A percentile compares a stretch with the other conserved stretches of the same genome.
Evolutionary conservation across 306 rosid genomes (phyloP).

Genomic region (Rosa multiflora): DNA sequence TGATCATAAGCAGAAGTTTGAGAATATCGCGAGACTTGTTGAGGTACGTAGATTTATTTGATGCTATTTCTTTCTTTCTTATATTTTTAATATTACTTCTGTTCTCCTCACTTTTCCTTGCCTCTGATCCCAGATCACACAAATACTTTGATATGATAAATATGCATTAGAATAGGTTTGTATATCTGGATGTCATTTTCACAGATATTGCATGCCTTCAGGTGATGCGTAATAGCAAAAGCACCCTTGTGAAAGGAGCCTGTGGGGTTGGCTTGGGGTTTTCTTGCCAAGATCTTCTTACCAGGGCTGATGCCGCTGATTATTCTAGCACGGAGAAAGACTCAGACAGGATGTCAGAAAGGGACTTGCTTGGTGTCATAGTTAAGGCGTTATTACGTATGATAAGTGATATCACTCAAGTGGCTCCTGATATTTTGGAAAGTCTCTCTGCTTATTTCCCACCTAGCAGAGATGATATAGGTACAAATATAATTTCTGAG

Average conservation of each 20-base stretch:
- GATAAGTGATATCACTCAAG: slow-evolving; percentile 54
- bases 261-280: slow-evolving; percentile 96
- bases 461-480: slow-evolving; percentile 30
- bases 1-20: slow-evolving; percentile 79
- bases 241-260: slow-evolving; percentile 89
- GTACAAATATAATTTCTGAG: slow-evolving; percentile 34
- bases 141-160: neutral
- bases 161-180: neutral
- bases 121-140: neutral
- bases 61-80: slow-evolving; percentile 8
- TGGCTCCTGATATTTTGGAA: slow-evolving; percentile 55
- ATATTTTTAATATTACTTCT: neutral
- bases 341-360: slow-evolving; percentile 49
- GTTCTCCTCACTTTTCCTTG: slow-evolving; percentile 3
- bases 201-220: slow-evolving; percentile 38
- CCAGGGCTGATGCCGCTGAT: slow-evolving; percentile 60
- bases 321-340: slow-evolving; percentile 43
- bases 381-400: slow-evolving; percentile 51
- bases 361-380: slow-evolving; percentile 59
- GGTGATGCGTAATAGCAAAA: slow-evolving; percentile 71
- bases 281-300: slow-evolving; percentile 84
- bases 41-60: slow-evolving; percentile 52
- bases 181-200: slow-evolving; percentile 20
- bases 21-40: slow-evolving; percentile 73
- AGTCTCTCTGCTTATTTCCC: slow-evolving; percentile 60